A percentile compares a stretch with the other conserved stretches of the same genome.
phyloP scores from a whole-genome alignment of 441 rosid genomes.

The Gossypium armourianum region DNA sequence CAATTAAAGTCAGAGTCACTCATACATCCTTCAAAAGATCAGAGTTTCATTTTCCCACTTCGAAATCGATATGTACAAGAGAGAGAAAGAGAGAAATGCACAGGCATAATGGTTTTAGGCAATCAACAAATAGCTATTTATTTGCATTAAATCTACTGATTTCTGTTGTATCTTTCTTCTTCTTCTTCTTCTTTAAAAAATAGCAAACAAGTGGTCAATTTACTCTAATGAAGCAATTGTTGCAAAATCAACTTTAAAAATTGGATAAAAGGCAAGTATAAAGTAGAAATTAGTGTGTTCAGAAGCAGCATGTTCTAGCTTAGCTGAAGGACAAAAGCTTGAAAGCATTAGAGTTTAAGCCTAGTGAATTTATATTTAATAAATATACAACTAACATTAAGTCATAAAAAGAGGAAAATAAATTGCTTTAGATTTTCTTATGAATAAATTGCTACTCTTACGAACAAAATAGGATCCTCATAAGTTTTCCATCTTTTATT shows the following conservation, averaged over 20 bases:
- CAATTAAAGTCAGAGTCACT: not conserved
- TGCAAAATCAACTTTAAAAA: not conserved
- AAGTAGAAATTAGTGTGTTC: not conserved
- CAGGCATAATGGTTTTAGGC: not conserved
- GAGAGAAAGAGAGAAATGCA: not conserved
- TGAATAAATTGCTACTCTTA: not conserved
- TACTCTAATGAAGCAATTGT: not conserved
- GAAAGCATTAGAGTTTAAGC: not conserved
- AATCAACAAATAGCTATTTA: not conserved
- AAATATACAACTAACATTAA: too few species aligned
- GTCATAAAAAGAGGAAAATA: too few species aligned
- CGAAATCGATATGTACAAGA: not conserved
- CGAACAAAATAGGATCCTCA: not conserved
- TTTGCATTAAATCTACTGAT: not conserved
- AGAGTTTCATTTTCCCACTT: not conserved
- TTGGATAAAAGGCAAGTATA: not conserved
- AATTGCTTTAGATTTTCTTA: too few species aligned
- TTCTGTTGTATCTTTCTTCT: not conserved
- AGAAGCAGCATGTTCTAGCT: not conserved
- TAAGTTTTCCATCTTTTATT: not conserved
- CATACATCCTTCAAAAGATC: not conserved
- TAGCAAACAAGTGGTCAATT: not conserved
- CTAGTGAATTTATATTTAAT: too few species aligned
- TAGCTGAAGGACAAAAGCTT: not conserved
- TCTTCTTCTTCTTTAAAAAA: not conserved